Evolutionary conservation across 78 protist species (phyloP).

Genomic region (Neovahlkampfia damariscottae): DNA sequence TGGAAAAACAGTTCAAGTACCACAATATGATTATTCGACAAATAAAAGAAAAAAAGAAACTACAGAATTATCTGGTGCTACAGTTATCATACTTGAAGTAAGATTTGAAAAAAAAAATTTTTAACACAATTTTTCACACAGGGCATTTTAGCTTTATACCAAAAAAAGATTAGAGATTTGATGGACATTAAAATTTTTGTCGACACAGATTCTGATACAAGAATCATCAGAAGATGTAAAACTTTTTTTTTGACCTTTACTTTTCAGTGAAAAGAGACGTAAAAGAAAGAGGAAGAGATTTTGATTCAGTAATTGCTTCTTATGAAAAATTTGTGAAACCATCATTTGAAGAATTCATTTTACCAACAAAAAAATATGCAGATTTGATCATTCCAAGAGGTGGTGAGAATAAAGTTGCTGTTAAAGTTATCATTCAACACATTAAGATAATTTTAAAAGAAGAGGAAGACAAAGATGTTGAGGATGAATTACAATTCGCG

Average conservation of each 20-base stretch:
- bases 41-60: neutral
- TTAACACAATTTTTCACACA: too few species aligned
- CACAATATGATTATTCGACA: slow-evolving; percentile 11
- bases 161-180: neutral
- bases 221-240: slow-evolving; percentile 10
- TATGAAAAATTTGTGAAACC: slow-evolving; percentile 19
- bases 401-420: neutral
- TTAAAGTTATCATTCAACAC: neutral
- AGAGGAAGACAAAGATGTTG: too few species aligned
- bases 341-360: neutral
- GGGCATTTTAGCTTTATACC: slow-evolving; percentile 10
- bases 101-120: too few species aligned
- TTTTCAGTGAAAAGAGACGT: slow-evolving; percentile 10
- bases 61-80: slow-evolving; percentile 1
- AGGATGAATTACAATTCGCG: too few species aligned
- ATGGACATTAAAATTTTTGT: slow-evolving; percentile 16
- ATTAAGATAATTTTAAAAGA: neutral
- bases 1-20: slow-evolving; percentile 3
- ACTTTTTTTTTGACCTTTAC: too few species aligned
- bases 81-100: slow-evolving; percentile 8
- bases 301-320: neutral
- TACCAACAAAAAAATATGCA: slow-evolving; percentile 9
- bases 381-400: slow-evolving; percentile 17
- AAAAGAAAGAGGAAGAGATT: neutral
- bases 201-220: slow-evolving; percentile 6